Evolutionary conservation across 2,329 filamentous ascomycete species (phyloP).

Genomic region (Alternaria triticimaculans): DNA sequence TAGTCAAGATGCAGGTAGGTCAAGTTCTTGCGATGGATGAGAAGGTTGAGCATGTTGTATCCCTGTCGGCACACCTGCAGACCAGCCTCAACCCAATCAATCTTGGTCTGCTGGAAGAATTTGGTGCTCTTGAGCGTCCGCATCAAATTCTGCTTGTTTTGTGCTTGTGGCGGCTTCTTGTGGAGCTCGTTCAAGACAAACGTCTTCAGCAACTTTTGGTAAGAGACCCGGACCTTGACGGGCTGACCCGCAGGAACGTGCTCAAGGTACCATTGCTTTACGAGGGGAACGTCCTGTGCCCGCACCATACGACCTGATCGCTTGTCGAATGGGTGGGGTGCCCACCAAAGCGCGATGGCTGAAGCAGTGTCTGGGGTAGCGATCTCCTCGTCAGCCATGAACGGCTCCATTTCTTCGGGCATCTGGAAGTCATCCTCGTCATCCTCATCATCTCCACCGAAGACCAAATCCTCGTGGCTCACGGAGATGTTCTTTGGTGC

Average conservation of each 20-base stretch:
- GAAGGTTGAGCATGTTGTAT: constrained; percentile 98
- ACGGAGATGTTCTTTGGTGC: constrained; percentile 92
- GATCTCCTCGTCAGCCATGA: constrained; percentile 86
- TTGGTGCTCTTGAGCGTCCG: constrained; percentile 93
- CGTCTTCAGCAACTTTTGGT: constrained; percentile 96
- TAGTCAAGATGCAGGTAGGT: constrained; percentile 98
- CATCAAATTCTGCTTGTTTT: constrained; percentile 92
- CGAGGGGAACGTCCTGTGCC: constrained; percentile 92
- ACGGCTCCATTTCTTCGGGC: constrained; percentile 80
- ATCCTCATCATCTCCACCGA: constrained; percentile 86
- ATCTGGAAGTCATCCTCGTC: constrained; percentile 84
- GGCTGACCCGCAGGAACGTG: constrained; percentile 90
- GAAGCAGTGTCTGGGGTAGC: constrained; percentile 88
- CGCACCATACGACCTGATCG: constrained; percentile 95
- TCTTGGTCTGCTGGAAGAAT: constrained; percentile 99
- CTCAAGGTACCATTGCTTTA: constrained; percentile 98
- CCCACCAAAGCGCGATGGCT: constrained; percentile 97
- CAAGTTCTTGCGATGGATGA: constrained; percentile 98
- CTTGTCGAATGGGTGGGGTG: constrained; percentile 92
- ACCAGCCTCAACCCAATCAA: constrained; percentile 99
- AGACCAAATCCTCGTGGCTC: constrained; percentile 92
- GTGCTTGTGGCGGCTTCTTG: constrained; percentile 92
- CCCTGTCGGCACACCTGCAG: constrained; percentile 97
- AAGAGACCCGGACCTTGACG: constrained; percentile 96
- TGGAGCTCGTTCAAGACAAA: constrained; percentile 97